Conservation (phyloP, 2,329 filamentous ascomycete genomes). For the Fusarium begoniae region DNA sequence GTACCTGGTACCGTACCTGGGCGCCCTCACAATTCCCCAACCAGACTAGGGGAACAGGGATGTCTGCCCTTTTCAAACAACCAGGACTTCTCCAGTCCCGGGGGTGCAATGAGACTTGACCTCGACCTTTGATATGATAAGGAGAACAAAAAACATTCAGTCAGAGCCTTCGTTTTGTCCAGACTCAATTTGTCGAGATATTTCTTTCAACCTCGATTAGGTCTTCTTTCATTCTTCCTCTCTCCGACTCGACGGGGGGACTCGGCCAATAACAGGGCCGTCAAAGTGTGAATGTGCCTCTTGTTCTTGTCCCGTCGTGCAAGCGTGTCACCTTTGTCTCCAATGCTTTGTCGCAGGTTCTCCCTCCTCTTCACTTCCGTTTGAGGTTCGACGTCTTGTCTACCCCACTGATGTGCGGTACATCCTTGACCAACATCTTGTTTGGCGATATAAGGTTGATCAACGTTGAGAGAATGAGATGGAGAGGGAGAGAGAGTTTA, state of each 20-base stretch:
- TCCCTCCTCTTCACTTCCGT: background rate
- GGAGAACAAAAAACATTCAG: background rate
- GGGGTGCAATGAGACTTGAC: background rate
- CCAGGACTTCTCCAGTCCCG: background rate
- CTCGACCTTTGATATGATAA: constrained; percentile 9
- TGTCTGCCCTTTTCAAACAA: constrained; percentile 32
- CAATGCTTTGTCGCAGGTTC: constrained; percentile 20
- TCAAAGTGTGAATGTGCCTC: constrained; percentile 11
- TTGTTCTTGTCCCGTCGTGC: constrained; percentile 13
- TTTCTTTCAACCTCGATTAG: background rate
- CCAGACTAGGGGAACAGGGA: constrained; percentile 30
- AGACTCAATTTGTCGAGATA: background rate
- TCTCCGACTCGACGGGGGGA: constrained; percentile 9
- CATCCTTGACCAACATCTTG: constrained; percentile 22
- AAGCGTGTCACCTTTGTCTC: constrained; percentile 33
- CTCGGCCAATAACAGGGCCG: constrained; percentile 19
- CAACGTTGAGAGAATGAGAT: constrained; percentile 3
- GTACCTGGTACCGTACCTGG: constrained; percentile 28
- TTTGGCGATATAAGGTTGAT: constrained; percentile 19
- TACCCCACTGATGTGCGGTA: constrained; percentile 27
- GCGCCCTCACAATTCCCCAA: constrained; percentile 15
- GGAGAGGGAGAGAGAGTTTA: background rate
- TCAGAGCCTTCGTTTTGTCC: background rate
- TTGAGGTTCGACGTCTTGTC: constrained; percentile 11
- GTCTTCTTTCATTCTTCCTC: constrained; percentile 1